Conservation (phyloP, 306 rosid genomes). For the Castanea crenata region DNA sequence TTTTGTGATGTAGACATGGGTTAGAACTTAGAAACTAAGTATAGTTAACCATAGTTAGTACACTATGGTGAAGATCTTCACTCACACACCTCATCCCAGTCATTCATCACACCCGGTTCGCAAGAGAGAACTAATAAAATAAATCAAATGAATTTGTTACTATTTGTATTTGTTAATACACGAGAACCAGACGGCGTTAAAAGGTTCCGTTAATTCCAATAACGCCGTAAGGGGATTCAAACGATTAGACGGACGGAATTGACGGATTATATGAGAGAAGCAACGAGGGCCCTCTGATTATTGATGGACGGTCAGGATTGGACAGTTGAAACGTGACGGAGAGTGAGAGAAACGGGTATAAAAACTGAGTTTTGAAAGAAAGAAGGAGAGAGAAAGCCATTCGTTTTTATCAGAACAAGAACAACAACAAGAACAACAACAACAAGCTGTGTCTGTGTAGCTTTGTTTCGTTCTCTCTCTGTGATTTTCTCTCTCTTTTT, state of each 20-base stretch:
- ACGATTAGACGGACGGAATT: constrained; percentile 31
- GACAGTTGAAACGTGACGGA: constrained; percentile 50
- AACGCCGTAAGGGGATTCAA: constrained; percentile 39
- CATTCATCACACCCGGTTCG: constrained; percentile 17
- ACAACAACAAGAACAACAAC: constrained; percentile 9
- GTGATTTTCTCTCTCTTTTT: constrained; percentile 10
- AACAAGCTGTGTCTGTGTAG: constrained; percentile 32
- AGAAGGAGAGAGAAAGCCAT: constrained; percentile 28
- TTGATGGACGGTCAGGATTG: constrained; percentile 38
- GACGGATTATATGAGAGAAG: constrained; percentile 27
- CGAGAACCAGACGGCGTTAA: constrained; percentile 25
- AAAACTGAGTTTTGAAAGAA: constrained; percentile 36
- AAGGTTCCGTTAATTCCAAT: constrained; percentile 40
- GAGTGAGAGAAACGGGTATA: constrained; percentile 44
- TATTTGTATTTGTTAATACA: too few relatives aligned
- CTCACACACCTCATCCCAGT: background rate
- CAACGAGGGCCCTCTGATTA: constrained; percentile 38
- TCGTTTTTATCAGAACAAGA: constrained; percentile 41
- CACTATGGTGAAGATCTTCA: background rate
- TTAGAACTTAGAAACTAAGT: background rate
- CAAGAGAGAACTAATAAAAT: constrained; percentile 14
- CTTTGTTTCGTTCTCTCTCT: constrained; percentile 27
- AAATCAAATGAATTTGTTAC: background rate
- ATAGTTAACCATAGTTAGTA: constrained; percentile 39
- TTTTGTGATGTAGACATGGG: constrained; percentile 5